Conservation (phyloP, 139 green algal species). For the Penium margaritaceum region DNA sequence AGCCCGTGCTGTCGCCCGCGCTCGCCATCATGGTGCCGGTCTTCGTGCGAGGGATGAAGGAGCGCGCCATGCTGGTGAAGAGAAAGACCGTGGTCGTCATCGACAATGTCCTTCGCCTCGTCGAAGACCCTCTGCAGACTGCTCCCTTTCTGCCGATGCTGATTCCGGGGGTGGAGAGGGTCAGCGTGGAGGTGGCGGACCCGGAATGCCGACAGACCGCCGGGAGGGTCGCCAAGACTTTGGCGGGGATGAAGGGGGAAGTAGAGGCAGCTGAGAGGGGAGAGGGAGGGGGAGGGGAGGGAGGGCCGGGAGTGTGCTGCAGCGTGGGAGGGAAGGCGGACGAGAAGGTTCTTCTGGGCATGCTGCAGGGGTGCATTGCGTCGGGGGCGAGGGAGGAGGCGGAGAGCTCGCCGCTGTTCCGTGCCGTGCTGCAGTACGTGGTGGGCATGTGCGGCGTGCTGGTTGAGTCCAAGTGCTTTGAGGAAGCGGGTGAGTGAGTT, state of each 20-base stretch:
- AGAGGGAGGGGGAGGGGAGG: not conserved
- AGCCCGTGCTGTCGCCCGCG: conserved; percentile 41
- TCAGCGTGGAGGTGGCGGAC: conserved; percentile 45
- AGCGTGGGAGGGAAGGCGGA: conserved; percentile 24
- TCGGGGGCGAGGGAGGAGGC: conserved; percentile 21
- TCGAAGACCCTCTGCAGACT: conserved; percentile 44
- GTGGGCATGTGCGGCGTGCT: conserved; percentile 17
- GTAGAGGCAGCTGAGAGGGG: conserved; percentile 14
- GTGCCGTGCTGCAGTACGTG: conserved; percentile 21
- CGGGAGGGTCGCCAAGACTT: conserved; percentile 36
- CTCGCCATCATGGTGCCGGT: conserved; percentile 49
- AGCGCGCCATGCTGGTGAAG: conserved; percentile 42
- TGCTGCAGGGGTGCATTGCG: conserved; percentile 7
- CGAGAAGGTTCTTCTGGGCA: conserved; percentile 6
- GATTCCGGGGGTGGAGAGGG: conserved; percentile 41
- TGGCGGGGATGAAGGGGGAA: conserved; percentile 18
- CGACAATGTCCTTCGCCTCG: conserved; percentile 51
- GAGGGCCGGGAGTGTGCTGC: too few relatives aligned
- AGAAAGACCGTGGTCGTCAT: conserved; percentile 50
- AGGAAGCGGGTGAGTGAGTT: conserved; percentile 16
- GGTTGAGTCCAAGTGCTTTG: conserved; percentile 17
- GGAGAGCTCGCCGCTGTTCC: conserved; percentile 17
- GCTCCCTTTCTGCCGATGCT: conserved; percentile 48
- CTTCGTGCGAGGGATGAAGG: conserved; percentile 44
- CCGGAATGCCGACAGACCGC: conserved; percentile 47